Base-by-base conservation (phyloP, 1,284 basidiomycete genomes). In the Hymenochaete sp. region DNA sequence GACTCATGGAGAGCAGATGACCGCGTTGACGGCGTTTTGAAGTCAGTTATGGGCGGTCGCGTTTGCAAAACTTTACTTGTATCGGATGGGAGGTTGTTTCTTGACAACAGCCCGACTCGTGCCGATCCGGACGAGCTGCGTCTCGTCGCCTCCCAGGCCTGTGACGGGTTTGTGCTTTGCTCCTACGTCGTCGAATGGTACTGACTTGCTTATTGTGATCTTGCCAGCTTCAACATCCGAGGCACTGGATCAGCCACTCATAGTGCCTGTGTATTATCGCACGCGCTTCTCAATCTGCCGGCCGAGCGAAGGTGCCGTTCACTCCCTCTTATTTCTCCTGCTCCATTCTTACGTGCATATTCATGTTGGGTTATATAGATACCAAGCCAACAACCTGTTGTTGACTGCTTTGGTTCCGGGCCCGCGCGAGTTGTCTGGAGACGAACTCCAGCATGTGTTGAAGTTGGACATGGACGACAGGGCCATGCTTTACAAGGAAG, bases 121-220 rank as follows among this genome's bases (percentile, higher is more conserved):
- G 44, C 14, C 16, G 38, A 38, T 22, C 38, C 38, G 24, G 16
- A 25, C 27, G 38, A 13, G 43, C 37, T 16, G 46, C 48, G 38
- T 32, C 47, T 22, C 39, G 52, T 6, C 1, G 21, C 51, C 0
- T 46, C 43, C 2, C 19, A 50, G 2, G 29, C 28, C 13, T 37
- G 48, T 18, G 51, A 54, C 35, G 50, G 51, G 49, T 54, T 31
- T 31, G 37, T 29, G 14, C 5, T n/a, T 21, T 16, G n/a, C n/a
- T 25, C 11, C n/a, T 26, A 16, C n/a, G 13, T 42, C n/a, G 22
- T 22, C 9, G 14, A 29, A n/a, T n/a, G n/a, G n/a, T n/a, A n/a
- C n/a, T 18, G 6, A 14, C 19, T 16, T 3, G 13, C 26, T 22
- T 26, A 28, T 25, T 29, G 32, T 11, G 14, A 5, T 16, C 14